phyloP scores from a whole-genome alignment of 148 eudicot genomes.

The Euryodendron excelsum region DNA sequence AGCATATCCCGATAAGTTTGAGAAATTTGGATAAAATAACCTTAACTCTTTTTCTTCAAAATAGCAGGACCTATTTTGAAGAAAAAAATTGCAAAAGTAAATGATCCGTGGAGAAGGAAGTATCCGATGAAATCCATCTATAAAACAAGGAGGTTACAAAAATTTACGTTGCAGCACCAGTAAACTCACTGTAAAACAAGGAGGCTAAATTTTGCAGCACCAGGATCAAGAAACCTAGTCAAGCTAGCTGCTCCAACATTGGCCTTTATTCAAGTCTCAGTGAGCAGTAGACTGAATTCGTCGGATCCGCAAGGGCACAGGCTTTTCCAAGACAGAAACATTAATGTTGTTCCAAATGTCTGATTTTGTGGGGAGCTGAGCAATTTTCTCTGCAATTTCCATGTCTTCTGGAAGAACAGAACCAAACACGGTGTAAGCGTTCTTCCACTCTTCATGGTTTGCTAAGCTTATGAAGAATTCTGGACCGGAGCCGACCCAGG shows the following conservation, averaged over 20 bases:
- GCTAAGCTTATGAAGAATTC: conserved; percentile 95
- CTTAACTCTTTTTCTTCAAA: too few relatives aligned
- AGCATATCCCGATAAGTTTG: too few relatives aligned
- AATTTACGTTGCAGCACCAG: too few relatives aligned
- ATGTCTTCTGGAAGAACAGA: conserved; percentile 79
- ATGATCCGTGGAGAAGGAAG: too few relatives aligned
- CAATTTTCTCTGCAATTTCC: conserved; percentile 72
- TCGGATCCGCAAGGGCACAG: conserved; percentile 47
- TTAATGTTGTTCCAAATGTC: conserved; percentile 77
- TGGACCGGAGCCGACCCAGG: conserved; percentile 95
- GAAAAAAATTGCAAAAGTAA: too few relatives aligned
- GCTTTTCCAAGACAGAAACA: conserved; percentile 66
- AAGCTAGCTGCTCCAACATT: conserved; percentile 6
- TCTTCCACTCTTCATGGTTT: conserved; percentile 75
- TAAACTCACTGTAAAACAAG: too few relatives aligned
- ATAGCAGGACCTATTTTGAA: too few relatives aligned
- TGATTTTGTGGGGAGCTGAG: conserved; percentile 57
- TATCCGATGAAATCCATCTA: too few relatives aligned
- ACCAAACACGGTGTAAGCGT: conserved; percentile 74
- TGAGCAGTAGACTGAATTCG: conserved; percentile 34
- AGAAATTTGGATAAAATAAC: too few relatives aligned
- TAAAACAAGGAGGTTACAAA: too few relatives aligned
- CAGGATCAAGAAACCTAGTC: too few relatives aligned
- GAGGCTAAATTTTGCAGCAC: too few relatives aligned
- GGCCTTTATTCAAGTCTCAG: conserved; percentile 11